Evolutionary conservation across 2,329 filamentous ascomycete genomes (phyloP), one percentile per base, ranked within the genome.

Genomic region (Mollisia scopiformis): DNA sequence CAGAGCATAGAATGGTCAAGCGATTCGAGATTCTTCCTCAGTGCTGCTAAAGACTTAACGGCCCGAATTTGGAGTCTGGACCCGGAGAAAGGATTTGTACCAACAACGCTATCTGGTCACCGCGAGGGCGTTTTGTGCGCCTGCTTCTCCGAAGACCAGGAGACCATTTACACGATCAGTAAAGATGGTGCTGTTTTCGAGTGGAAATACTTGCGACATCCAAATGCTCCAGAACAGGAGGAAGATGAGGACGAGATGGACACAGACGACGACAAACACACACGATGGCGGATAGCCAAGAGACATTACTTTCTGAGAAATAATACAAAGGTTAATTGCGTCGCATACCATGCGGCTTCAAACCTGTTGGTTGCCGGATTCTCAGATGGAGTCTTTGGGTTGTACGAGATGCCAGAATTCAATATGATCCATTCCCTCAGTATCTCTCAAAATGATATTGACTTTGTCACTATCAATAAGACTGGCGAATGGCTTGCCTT

Each of bases 401-500:
- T 99, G 6, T 97, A 99, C 77, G 95, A 99, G 74, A 85, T 99
- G 79, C 96, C 96, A 11, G 91, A 94, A 66, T 98, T 98, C 77
- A 96, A 92, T 77, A 89, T 92, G 76, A 96, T 99, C 53, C 95
- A 99, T 76, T 95, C 91, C 55, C 76, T 86, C 60, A 97, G 93
- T 78, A 96, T 99, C 70, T 97, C 95, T 0, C 93, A 98, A 75
- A 97, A 95, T 70, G 91, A 96, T 68, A 97, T 99, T 64, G 94
- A 98, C 73, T 93, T 91, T 70, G 92, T 98, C 58, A 92, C 93
- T 0, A 92, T 97, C 72, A 99, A 98, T 78, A 90, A 91, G 74
- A 91, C 89, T 31, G 95, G 95, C 55, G 94, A 98, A 78, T 99
- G 95, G 95, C 80, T 99, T 23, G 96, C 96, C 0, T 97, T 99